A percentile compares a stretch with the other conserved stretches of the same genome.
These are phyloP conservation scores for Hura crepitans DNA, from an alignment of 441 rosid species.

Conservation along the genomic window DNA sequence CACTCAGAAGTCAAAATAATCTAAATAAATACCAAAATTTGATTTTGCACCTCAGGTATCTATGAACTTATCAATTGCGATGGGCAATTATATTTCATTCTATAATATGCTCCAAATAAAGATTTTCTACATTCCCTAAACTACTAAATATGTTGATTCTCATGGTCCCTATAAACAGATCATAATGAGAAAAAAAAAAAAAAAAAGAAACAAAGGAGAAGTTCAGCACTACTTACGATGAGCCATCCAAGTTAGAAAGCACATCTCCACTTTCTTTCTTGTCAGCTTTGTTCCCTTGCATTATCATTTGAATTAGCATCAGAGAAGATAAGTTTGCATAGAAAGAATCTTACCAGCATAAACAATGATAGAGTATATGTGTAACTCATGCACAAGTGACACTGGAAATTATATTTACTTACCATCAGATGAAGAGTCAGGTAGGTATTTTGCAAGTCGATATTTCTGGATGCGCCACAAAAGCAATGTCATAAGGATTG, in stretches of 20 bases:
- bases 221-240: constrained; percentile 65
- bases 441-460: constrained; percentile 94
- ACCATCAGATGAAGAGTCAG: constrained; percentile 94
- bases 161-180: background rate
- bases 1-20: constrained; percentile 16
- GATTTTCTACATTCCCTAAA: constrained; percentile 1
- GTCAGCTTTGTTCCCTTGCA: constrained; percentile 77
- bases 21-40: background rate
- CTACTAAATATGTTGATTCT: constrained; percentile 2
- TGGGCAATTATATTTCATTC: background rate
- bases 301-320: constrained; percentile 20
- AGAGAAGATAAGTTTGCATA: constrained; percentile 14
- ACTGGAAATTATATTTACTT: constrained; percentile 24
- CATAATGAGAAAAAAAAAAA: background rate
- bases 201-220: constrained; percentile 13
- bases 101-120: background rate
- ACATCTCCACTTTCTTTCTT: constrained; percentile 92
- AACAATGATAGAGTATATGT: background rate
- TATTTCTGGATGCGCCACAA: constrained; percentile 62
- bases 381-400: constrained; percentile 15
- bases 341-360: background rate
- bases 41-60: background rate
- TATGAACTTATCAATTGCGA: background rate
- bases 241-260: constrained; percentile 78
- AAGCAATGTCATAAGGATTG: constrained; percentile 19